phyloP scores from a whole-genome alignment of 2,329 filamentous ascomycete genomes.

The Thermothelomyces thermophilus region DNA sequence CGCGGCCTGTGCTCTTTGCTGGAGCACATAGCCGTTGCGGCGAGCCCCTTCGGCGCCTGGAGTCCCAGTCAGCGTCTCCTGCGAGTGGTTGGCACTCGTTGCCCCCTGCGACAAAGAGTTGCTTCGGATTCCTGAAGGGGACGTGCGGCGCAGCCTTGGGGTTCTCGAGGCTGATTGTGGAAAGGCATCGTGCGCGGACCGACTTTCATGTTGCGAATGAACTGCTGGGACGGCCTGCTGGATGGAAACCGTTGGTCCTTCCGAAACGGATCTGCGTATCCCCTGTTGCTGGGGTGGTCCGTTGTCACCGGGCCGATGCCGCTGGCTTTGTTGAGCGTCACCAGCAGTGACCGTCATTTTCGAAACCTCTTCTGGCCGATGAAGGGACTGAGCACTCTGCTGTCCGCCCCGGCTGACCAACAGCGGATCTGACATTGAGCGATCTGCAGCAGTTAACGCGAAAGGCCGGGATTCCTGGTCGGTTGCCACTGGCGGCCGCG shows the following conservation, averaged over 20 bases:
- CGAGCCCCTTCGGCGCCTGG: conserved; percentile 15
- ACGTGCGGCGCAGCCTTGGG: conserved; percentile 25
- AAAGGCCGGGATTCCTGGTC: conserved; percentile 8
- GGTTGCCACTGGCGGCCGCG: conserved; percentile 26
- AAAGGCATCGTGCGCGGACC: conserved; percentile 19
- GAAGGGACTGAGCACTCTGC: conserved; percentile 1
- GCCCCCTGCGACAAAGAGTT: conserved; percentile 16
- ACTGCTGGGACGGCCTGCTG: neutral
- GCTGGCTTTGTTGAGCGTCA: conserved; percentile 12
- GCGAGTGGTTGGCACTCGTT: conserved; percentile 13
- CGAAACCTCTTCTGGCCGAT: conserved; percentile 9
- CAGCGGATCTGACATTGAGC: conserved; percentile 25
- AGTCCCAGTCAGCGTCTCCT: conserved; percentile 14
- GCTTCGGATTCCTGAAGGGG: conserved; percentile 16
- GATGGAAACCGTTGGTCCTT: conserved; percentile 1
- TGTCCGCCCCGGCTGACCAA: conserved; percentile 15
- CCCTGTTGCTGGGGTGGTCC: neutral
- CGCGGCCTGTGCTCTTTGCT: conserved; percentile 26
- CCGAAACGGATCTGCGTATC: conserved; percentile 9
- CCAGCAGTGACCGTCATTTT: conserved; percentile 19
- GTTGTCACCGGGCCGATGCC: conserved; percentile 9
- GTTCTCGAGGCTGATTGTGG: conserved; percentile 30
- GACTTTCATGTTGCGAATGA: neutral
- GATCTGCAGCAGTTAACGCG: conserved; percentile 20
- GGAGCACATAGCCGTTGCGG: conserved; percentile 23